Base-by-base conservation (phyloP, 1,284 basidiomycete species). In the Thecaphora thlaspeos region DNA sequence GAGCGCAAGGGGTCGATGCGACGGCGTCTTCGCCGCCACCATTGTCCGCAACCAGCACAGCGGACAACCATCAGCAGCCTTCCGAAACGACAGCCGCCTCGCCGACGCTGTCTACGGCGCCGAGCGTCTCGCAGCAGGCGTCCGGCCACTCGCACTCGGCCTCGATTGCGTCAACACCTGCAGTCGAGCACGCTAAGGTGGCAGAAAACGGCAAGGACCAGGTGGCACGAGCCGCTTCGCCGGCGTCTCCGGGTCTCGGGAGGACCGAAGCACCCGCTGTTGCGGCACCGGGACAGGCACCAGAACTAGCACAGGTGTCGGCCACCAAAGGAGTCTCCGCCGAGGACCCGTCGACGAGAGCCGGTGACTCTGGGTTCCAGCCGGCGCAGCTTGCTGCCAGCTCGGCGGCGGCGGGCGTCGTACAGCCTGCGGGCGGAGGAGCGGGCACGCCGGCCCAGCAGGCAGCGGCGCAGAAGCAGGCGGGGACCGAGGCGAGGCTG, bases 331-430 rank as follows among this genome's bases (percentile, higher is more conserved):
- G 22, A 8, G 32, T 39, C 14, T 38, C 48, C 21, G 43, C 37
- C 7, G 8, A 39, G 17, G 46, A n/a, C n/a, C n/a, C n/a, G n/a
- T n/a, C n/a, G n/a, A n/a, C n/a, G n/a, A n/a, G n/a, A n/a, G n/a
- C n/a, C n/a, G n/a, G n/a, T n/a, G n/a, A 18, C 17, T 50, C 60
- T 12, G 55, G 54, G n/a, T 70, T 66, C 47, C 55, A 68, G 43
- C 55, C 70, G 3, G 65, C 71, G 42, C 61, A 80, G 66, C 43
- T 76, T 47, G 45, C 76, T 18, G 72, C 76, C 48, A 60, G 72
- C 48, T 66, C 82, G 81, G 39, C 82, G 19, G 82, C 83, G 18
- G 80, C 77, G 18, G 62, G 61, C 12, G 55, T 67, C 11, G 64
- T 64, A 19, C 64, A 75, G 43, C 61, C 69, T 14, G 51, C 62